Percentiles rank a stretch among this genome's conserved stretches.
phyloP scores from a whole-genome alignment of 345 rosid species.

The Noccaea caerulescens region DNA sequence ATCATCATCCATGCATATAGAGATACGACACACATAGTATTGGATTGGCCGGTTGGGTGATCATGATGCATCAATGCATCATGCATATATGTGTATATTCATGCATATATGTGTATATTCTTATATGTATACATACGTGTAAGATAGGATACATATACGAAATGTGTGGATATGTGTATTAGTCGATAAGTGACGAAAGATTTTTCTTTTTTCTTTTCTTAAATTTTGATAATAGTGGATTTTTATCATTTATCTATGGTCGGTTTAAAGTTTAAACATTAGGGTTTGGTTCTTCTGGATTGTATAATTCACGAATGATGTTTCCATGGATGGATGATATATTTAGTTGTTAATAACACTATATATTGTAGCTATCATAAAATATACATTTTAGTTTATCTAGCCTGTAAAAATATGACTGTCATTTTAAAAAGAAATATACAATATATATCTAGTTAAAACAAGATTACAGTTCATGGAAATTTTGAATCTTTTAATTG shows the following conservation, averaged over 20 bases:
- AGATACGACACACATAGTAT: constrained; percentile 27
- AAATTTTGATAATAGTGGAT: constrained; percentile 20
- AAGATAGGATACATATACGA: constrained; percentile 40
- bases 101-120: constrained; percentile 24
- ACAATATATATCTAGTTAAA: not conserved
- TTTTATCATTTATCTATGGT: constrained; percentile 30
- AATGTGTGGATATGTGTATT: constrained; percentile 43
- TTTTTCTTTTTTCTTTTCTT: constrained; percentile 2
- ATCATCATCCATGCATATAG: constrained; percentile 18
- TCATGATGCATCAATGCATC: constrained; percentile 32
- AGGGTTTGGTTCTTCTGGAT: constrained; percentile 40
- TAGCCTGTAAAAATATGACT: not conserved
- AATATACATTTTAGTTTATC: not conserved
- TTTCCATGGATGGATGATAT: constrained; percentile 23
- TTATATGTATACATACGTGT: constrained; percentile 43
- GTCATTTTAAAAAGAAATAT: not conserved
- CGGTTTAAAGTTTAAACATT: constrained; percentile 34
- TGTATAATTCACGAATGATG: constrained; percentile 18
- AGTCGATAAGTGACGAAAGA: not conserved
- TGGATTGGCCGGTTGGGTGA: constrained; percentile 13
- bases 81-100: constrained; percentile 9
- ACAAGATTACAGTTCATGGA: not conserved
- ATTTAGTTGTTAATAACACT: not conserved
- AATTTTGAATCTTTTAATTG: not conserved
- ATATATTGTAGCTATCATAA: not conserved